These are phyloP conservation scores for Lathyrus sativus DNA, from an alignment of 306 rosid genomes.

Conservation along the genomic window DNA sequence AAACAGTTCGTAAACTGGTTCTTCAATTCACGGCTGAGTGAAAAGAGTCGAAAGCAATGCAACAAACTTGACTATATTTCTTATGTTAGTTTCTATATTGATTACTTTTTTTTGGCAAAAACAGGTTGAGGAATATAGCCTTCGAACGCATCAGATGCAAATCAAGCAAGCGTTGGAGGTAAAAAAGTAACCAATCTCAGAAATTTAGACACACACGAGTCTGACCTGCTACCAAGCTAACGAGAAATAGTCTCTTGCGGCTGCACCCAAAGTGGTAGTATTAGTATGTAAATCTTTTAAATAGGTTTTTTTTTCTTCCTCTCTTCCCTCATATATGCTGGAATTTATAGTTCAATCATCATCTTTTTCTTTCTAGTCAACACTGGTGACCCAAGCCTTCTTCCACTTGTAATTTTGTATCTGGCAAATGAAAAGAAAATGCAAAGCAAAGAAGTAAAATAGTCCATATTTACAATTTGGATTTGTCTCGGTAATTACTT, in stretches of 20 bases:
- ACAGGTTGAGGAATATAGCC: constrained; percentile 89
- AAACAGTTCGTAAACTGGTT: neutral
- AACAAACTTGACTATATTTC: neutral
- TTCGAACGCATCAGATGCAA: constrained; percentile 78
- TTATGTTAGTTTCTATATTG: constrained; percentile 30
- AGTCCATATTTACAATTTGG: constrained; percentile 26
- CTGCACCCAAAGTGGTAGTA: constrained; percentile 46
- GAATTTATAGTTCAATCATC: constrained; percentile 35
- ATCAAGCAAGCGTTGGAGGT: constrained; percentile 58
- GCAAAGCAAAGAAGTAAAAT: constrained; percentile 46
- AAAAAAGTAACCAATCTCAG: constrained; percentile 43
- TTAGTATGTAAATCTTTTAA: constrained; percentile 52
- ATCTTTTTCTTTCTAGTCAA: constrained; percentile 31
- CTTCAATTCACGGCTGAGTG: neutral
- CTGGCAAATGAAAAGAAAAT: constrained; percentile 50
- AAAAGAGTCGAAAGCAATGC: neutral
- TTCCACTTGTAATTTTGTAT: constrained; percentile 64
- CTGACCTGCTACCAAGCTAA: constrained; percentile 56
- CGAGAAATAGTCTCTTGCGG: constrained; percentile 33
- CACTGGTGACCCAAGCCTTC: constrained; percentile 50
- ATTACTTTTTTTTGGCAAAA: constrained; percentile 28
- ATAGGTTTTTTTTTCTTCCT: constrained; percentile 28
- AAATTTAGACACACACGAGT: constrained; percentile 43
- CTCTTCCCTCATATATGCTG: constrained; percentile 32
- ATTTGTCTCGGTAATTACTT: neutral